Evolutionary conservation across 495 filamentous ascomycete genomes (phyloP), one percentile per base, ranked within the genome.

Genomic region (Penicillium ochrochloron): DNA sequence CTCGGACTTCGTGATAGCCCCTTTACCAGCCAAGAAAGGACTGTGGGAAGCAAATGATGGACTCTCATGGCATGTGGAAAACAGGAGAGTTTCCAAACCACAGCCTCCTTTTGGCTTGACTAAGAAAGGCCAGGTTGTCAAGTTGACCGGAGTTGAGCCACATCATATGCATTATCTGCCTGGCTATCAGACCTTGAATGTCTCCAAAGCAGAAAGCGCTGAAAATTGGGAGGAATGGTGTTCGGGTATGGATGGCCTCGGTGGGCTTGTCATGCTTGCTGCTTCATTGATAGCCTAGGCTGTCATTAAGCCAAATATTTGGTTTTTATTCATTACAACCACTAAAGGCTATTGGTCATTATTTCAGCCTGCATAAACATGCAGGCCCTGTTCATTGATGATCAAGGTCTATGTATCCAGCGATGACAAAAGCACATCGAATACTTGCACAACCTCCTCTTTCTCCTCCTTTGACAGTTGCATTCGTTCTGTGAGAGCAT

Each of bases 21-120:
- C 79, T 23, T 66, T 83, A n/a, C 82, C 82, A 21, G 73, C 77
- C 4, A 77, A 73, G 60, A 82, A 78, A 68, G 75, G 75, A 61
- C 76, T 83, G 7, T 84, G 82, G 82, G 80, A 83, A 72, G 80
- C 82, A 60, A 55, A 55, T 12, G 72, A 80, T 63, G 74, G 73
- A 63, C 37, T 41, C 12, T 35, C 34, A 19, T 83, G 79, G 80
- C 76, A 72, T 59, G 19, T 46, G 10, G 75, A 76, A 62, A 69
- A 41, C 29, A 60, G 73, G 46, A 73, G 56, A 44, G 65, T 74
- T 2, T 61, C 68, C 15, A 71, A 51, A 15, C 55, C 19, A 7
- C 64, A 67, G 37, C 65, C 61, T 62, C 59, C 61, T 10, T 82
- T 76, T 72, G 79, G 69, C 23, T 61, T 83, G 64, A 70, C 75